Evolutionary conservation across 805 yeast species (phyloP).

Genomic region (Clavispora santaluciae): DNA sequence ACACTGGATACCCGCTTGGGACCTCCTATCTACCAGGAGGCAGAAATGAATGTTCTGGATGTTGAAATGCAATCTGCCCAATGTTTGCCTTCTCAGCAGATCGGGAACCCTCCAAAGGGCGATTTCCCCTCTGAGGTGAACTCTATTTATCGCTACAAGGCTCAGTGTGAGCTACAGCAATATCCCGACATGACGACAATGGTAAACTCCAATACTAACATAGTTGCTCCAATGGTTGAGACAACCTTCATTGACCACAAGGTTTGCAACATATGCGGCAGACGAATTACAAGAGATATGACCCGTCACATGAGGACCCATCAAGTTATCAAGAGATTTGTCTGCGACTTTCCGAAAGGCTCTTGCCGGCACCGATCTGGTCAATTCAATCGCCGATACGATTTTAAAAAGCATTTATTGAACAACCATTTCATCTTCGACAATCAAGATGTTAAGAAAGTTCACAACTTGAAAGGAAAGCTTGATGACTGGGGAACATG

Average conservation of each 20-base stretch:
- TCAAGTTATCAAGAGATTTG: slow-evolving; percentile 51
- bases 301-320: slow-evolving; percentile 61
- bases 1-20: neutral
- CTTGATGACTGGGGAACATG: slow-evolving; percentile 49
- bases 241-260: slow-evolving; percentile 34
- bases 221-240: slow-evolving; percentile 34
- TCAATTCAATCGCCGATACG: slow-evolving; percentile 63
- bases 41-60: neutral
- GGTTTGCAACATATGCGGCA: slow-evolving; percentile 50
- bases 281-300: slow-evolving; percentile 54
- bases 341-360: slow-evolving; percentile 52
- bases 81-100: neutral
- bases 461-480: slow-evolving; percentile 51
- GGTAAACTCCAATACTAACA: slow-evolving; percentile 30
- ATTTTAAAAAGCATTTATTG: slow-evolving; percentile 59
- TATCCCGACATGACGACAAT: slow-evolving; percentile 38
- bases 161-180: neutral
- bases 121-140: neutral
- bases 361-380: slow-evolving; percentile 56
- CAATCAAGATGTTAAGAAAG: slow-evolving; percentile 36
- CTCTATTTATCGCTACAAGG: neutral
- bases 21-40: neutral
- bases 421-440: slow-evolving; percentile 58
- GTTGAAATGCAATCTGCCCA: neutral
- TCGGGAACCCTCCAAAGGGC: neutral